These are phyloP conservation scores for Teunomyces cretensis DNA, from an alignment of 805 yeast species.

Conservation along the genomic window DNA sequence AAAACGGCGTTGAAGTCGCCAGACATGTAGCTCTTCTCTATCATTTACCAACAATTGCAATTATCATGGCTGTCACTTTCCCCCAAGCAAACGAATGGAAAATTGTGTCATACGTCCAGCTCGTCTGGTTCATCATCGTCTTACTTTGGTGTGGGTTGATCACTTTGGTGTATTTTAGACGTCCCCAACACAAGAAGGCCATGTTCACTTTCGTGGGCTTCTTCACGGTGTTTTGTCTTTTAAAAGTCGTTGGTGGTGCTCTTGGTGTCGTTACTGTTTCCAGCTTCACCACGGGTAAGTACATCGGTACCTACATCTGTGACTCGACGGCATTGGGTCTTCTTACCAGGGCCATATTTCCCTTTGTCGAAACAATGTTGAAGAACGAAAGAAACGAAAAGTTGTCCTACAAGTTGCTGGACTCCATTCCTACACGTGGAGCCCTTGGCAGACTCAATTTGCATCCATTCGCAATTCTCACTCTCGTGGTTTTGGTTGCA, in stretches of 20 bases:
- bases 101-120: conserved; percentile 8
- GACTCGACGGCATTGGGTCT: conserved; percentile 8
- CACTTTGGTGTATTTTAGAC: not conserved
- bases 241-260: conserved; percentile 8
- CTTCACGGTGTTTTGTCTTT: conserved; percentile 3
- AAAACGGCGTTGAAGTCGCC: not conserved
- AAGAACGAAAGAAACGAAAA: conserved; percentile 2
- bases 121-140: conserved; percentile 6
- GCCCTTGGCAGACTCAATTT: conserved; percentile 1
- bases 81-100: conserved; percentile 7
- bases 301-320: conserved; percentile 7
- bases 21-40: not conserved
- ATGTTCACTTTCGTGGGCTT: conserved; percentile 3
- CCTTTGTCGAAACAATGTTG: conserved; percentile 7
- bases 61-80: not conserved
- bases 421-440: not conserved
- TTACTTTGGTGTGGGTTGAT: not conserved
- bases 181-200: not conserved
- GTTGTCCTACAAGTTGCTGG: not conserved
- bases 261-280: not conserved
- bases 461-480: not conserved
- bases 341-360: conserved; percentile 6
- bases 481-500: conserved; percentile 5
- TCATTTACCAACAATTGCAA: not conserved
- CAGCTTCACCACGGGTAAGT: not conserved